phyloP scores from a whole-genome alignment of 352 stramenopile species.

The Phytopythium sindhum region DNA sequence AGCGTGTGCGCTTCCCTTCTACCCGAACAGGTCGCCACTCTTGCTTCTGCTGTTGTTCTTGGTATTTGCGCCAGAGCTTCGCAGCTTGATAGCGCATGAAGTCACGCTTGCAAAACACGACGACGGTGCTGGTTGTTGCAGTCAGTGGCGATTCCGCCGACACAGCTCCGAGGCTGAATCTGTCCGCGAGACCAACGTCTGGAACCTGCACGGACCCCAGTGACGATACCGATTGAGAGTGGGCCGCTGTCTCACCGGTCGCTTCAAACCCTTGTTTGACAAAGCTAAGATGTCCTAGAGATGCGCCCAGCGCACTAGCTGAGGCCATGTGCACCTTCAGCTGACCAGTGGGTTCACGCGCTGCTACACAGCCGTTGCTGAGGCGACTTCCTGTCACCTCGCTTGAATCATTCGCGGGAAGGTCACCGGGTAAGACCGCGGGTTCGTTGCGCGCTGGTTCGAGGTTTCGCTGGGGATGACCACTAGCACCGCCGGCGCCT shows the following conservation, averaged over 20 bases:
- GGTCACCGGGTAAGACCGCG: neutral
- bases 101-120: conserved; percentile 81
- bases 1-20: conserved; percentile 50
- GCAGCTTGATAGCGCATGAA: conserved; percentile 74
- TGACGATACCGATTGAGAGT: neutral
- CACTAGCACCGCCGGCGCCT: neutral
- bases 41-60: conserved; percentile 55
- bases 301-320: no score
- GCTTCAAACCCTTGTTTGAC: neutral
- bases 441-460: neutral
- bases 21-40: conserved; percentile 43
- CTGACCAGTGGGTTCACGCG: no score
- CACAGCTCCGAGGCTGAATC: neutral
- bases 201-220: neutral
- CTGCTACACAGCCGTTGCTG: no score
- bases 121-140: conserved; percentile 47
- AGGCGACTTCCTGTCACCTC: neutral
- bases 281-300: no score
- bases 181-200: neutral
- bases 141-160: neutral
- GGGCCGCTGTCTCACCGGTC: neutral
- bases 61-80: conserved; percentile 71
- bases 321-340: no score
- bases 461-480: neutral
- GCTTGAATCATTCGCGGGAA: no score